These are phyloP conservation scores for Coemansia sp. DNA, from an alignment of 192 early-diverging fungal genomes.

Conservation along the genomic window DNA sequence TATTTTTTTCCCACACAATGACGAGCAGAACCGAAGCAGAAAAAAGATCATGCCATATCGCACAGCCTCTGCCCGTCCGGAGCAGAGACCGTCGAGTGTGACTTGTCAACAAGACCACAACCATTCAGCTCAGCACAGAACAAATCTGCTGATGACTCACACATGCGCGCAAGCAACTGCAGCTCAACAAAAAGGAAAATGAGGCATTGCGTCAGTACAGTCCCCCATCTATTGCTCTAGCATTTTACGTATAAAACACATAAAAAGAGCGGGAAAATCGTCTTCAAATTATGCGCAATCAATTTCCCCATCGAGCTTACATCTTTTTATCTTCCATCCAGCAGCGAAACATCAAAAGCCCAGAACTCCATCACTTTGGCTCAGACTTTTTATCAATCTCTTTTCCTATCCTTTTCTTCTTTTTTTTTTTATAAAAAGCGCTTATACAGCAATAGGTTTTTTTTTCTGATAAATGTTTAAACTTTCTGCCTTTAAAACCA, in stretches of 20 bases:
- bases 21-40: no score
- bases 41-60: no score
- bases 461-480: constrained; percentile 30
- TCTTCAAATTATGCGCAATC: neutral
- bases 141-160: neutral
- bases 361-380: no score
- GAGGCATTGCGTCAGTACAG: neutral
- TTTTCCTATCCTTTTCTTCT: neutral
- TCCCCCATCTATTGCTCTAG: neutral
- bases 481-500: constrained; percentile 14
- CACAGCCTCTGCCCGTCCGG: no score
- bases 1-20: no score
- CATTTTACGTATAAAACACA: neutral
- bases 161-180: neutral
- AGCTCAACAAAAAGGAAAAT: neutral
- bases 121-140: neutral
- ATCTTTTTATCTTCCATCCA: neutral
- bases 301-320: neutral
- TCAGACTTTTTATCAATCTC: neutral
- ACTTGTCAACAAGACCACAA: no score
- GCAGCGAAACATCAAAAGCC: no score
- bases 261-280: neutral
- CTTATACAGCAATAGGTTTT: neutral
- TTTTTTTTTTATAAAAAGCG: neutral
- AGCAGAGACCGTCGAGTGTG: no score